Evolutionary conservation across 345 rosid genomes (phyloP).

Genomic region (Citropsis articulata): DNA sequence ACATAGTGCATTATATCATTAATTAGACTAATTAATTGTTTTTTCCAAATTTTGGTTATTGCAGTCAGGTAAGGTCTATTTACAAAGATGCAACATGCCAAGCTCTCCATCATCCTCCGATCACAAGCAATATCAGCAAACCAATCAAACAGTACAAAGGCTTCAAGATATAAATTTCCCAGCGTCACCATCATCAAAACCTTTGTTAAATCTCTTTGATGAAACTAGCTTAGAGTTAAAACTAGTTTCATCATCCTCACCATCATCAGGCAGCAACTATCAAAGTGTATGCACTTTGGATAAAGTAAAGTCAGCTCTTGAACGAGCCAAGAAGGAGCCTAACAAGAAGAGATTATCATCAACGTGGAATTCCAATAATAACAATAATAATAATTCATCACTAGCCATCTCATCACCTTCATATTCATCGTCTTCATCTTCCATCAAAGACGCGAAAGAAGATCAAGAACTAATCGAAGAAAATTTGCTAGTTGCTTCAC

Average conservation of each 20-base stretch:
- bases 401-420: constrained; percentile 33
- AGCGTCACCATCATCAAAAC: constrained; percentile 34
- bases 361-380: constrained; percentile 16
- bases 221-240: constrained; percentile 51
- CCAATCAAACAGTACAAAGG: constrained; percentile 46
- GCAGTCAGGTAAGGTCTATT: constrained; percentile 88
- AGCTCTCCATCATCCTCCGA: constrained; percentile 39
- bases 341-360: constrained; percentile 37
- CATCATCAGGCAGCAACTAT: constrained; percentile 31
- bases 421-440: constrained; percentile 40
- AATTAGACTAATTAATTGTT: background rate
- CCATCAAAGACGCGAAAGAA: constrained; percentile 25
- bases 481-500: constrained; percentile 20
- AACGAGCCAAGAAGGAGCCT: constrained; percentile 60
- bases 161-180: constrained; percentile 77
- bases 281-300: constrained; percentile 94
- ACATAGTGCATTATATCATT: background rate
- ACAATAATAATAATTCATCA: constrained; percentile 17
- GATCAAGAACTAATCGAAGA: constrained; percentile 16
- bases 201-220: constrained; percentile 45
- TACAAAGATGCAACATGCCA: constrained; percentile 62
- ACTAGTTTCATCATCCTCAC: constrained; percentile 25
- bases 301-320: constrained; percentile 74
- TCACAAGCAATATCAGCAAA: constrained; percentile 23
- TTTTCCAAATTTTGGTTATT: constrained; percentile 19